Conservation (phyloP, 2,329 filamentous ascomycete genomes). For the Dactylellina parvicollis region DNA sequence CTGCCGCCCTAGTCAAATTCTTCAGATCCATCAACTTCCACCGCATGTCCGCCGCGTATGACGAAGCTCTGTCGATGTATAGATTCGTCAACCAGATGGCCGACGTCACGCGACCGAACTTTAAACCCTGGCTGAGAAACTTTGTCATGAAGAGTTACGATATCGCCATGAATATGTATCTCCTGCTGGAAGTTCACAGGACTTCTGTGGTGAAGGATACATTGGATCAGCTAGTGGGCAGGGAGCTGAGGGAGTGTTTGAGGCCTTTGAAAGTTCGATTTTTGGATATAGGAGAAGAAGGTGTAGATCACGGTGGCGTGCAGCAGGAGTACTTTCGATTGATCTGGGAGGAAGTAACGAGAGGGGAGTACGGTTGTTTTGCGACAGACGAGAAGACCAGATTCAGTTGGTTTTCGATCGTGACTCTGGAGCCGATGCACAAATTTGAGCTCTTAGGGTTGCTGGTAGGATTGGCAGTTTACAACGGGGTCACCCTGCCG, state of each 20-base stretch:
- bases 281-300: slow-evolving; percentile 83
- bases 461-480: slow-evolving; percentile 87
- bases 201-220: slow-evolving; percentile 75
- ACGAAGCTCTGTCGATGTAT: slow-evolving; percentile 69
- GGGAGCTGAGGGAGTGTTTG: slow-evolving; percentile 81
- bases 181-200: slow-evolving; percentile 75
- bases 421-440: slow-evolving; percentile 82
- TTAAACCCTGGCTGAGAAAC: slow-evolving; percentile 50
- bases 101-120: slow-evolving; percentile 60
- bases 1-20: slow-evolving; percentile 77
- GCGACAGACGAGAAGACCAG: slow-evolving; percentile 78
- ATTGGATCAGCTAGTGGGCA: slow-evolving; percentile 88
- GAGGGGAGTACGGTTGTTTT: slow-evolving; percentile 82
- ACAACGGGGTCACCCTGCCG: slow-evolving; percentile 90
- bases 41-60: slow-evolving; percentile 81
- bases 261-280: slow-evolving; percentile 88
- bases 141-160: slow-evolving; percentile 63
- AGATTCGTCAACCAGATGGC: slow-evolving; percentile 64
- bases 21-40: slow-evolving; percentile 90
- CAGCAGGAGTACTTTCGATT: slow-evolving; percentile 96
- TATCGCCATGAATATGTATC: slow-evolving; percentile 74
- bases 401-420: slow-evolving; percentile 88
- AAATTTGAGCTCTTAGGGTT: slow-evolving; percentile 90
- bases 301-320: slow-evolving; percentile 91
- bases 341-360: slow-evolving; percentile 79